Evolutionary conservation across 257 asterid species (phyloP), one percentile per base, ranked within the genome.

Genomic region (Leonotis leonurus): DNA sequence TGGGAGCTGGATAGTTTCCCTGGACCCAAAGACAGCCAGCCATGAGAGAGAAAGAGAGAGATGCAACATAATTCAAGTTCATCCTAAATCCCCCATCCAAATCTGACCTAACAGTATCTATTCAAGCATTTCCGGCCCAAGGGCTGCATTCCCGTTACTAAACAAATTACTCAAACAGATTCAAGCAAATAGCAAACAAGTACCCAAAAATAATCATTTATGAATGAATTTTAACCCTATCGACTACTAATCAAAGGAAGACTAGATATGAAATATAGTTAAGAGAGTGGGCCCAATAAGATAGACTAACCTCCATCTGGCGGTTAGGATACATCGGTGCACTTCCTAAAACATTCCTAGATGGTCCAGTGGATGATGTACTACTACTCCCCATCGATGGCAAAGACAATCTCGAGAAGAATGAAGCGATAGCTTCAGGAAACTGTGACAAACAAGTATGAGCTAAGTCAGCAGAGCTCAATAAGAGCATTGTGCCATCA

Each of bases 321-420:
- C 81, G 95, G 52, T 68, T 65, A n/a, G 77, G 80, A 62, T 68
- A 71, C 57, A 83, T 51, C 26, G 87, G 87, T 57, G 75, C 78
- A 76, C 70, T 78, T 83, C 95, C 95, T 36, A 64, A 56, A 68
- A 73, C 62, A 46, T 74, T 83, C 77, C 98, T 81, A 55, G 88
- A 76, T 50, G 95, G 71, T 66, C 83, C 75, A 36, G 87, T 40
- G 68, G 92, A 71, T 3, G 95, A 64, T 56, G 83, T 56, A 71
- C 75, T 52, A 68, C 77, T 52, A 69, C 77, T 75, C 48, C 96
- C 94, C 20, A 17, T 43, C 11, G 89, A 84, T 53, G 99, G 89
- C 80, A 64, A 82, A 39, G 95, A 81, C 58, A 92, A 77, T 52
- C 90, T 85, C 40, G 91, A 76, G 73, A 89, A 89, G 80, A 89